These are phyloP conservation scores for Exophiala spinifera DNA, from an alignment of 2,329 filamentous ascomycete genomes.

Conservation along the genomic window DNA sequence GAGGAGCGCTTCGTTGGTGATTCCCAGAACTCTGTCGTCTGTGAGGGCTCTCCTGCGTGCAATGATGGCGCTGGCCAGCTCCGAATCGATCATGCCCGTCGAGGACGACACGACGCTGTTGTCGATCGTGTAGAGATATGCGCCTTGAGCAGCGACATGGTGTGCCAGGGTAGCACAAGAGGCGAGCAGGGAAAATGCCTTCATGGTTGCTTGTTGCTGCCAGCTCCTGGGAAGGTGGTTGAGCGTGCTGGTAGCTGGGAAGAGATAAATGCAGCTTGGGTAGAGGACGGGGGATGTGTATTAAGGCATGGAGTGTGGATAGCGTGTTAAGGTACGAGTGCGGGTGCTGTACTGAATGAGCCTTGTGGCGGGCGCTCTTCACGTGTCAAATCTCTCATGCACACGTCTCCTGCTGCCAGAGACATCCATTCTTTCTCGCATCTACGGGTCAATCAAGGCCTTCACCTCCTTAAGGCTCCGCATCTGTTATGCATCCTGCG, in stretches of 20 bases:
- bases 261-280: neutral
- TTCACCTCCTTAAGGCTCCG: no score
- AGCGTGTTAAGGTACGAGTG: no score
- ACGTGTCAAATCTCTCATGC: no score
- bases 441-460: no score
- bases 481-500: neutral
- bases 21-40: constrained; percentile 43
- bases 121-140: constrained; percentile 30
- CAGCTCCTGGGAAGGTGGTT: constrained; percentile 13
- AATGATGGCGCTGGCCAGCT: constrained; percentile 39
- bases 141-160: constrained; percentile 27
- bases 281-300: neutral
- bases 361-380: no score
- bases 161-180: constrained; percentile 17
- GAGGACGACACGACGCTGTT: constrained; percentile 17
- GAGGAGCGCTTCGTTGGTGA: constrained; percentile 50
- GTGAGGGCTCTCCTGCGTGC: constrained; percentile 50
- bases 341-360: no score
- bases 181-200: constrained; percentile 11
- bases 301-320: neutral
- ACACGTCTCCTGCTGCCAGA: no score
- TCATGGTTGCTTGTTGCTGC: constrained; percentile 17
- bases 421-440: no score
- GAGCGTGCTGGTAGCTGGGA: constrained; percentile 8
- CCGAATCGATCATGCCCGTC: constrained; percentile 27